Conservation (phyloP, 2,329 filamentous ascomycete species). For the Aspergillus hortae region DNA sequence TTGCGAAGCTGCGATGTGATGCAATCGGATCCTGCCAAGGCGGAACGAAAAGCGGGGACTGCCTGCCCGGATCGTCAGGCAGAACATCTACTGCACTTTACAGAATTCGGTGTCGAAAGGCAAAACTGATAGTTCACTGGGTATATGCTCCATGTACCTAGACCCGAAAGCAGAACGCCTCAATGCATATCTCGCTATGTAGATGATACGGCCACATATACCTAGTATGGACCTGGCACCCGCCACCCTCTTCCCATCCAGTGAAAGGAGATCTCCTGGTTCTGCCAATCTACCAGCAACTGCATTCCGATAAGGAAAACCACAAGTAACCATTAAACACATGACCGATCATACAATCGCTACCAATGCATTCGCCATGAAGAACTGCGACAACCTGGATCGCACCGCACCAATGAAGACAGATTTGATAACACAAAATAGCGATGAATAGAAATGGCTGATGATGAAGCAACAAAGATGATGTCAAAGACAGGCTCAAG, state of each 20-base stretch:
- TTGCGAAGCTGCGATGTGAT: background rate
- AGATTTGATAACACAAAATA: slow-evolving; percentile 7
- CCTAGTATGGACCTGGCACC: background rate
- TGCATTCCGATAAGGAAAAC: background rate
- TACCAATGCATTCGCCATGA: slow-evolving; percentile 30
- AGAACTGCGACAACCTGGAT: slow-evolving; percentile 16
- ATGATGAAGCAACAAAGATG: background rate
- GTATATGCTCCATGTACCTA: background rate
- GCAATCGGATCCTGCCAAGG: slow-evolving; percentile 3
- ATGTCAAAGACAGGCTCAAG: slow-evolving; percentile 14
- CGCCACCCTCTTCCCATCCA: background rate
- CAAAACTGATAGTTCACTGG: background rate
- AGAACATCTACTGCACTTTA: background rate
- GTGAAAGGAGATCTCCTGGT: background rate
- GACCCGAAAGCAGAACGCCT: slow-evolving; percentile 1
- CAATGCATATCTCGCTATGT: background rate
- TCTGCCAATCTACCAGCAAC: background rate
- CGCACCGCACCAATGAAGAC: slow-evolving; percentile 9
- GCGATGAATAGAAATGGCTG: slow-evolving; percentile 1
- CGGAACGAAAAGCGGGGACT: slow-evolving; percentile 1
- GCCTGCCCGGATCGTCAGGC: background rate
- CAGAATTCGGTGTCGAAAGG: too few relatives aligned
- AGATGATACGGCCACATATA: background rate
- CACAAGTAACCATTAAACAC: background rate
- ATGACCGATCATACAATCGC: slow-evolving; percentile 12